Conservation (phyloP, 139 green algal species). For the Tetraselmis chui region DNA sequence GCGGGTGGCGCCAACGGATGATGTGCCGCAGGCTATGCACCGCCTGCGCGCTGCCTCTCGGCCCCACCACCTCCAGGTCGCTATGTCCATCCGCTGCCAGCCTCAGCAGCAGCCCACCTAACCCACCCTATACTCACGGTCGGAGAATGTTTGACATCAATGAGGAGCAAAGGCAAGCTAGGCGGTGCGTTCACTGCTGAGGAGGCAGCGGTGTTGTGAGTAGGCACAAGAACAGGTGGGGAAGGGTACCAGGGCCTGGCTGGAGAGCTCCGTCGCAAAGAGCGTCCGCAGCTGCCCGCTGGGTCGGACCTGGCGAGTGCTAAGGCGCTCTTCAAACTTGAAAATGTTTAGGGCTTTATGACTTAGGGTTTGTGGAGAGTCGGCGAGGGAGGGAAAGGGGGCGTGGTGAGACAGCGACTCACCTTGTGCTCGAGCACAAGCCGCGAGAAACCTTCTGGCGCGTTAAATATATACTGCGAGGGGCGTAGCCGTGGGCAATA, state of each 20-base stretch:
- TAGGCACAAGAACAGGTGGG: too few relatives aligned
- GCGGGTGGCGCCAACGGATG: slow-evolving; percentile 47
- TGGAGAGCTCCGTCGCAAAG: background rate
- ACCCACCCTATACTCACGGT: slow-evolving; percentile 46
- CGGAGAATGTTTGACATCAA: too few relatives aligned
- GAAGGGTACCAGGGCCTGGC: background rate
- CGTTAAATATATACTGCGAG: slow-evolving; percentile 65
- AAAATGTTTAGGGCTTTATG: too few relatives aligned
- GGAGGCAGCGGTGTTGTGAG: too few relatives aligned
- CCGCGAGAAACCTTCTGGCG: slow-evolving; percentile 53
- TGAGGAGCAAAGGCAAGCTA: too few relatives aligned
- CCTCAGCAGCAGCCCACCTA: slow-evolving; percentile 58
- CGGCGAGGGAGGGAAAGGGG: too few relatives aligned
- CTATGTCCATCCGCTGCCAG: slow-evolving; percentile 56
- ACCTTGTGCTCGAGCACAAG: slow-evolving; percentile 61
- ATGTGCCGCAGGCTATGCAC: slow-evolving; percentile 40
- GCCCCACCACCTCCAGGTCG: slow-evolving; percentile 45
- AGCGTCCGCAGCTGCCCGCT: background rate
- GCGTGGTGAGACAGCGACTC: slow-evolving; percentile 30
- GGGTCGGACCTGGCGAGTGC: background rate
- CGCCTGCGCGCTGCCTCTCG: slow-evolving; percentile 21
- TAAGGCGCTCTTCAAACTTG: too few relatives aligned
- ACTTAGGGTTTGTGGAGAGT: too few relatives aligned
- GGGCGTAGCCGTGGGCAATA: background rate
- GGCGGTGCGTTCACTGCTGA: too few relatives aligned